Evolutionary conservation across 768 basidiomycete genomes (phyloP).

Genomic region (Suillus lakei): DNA sequence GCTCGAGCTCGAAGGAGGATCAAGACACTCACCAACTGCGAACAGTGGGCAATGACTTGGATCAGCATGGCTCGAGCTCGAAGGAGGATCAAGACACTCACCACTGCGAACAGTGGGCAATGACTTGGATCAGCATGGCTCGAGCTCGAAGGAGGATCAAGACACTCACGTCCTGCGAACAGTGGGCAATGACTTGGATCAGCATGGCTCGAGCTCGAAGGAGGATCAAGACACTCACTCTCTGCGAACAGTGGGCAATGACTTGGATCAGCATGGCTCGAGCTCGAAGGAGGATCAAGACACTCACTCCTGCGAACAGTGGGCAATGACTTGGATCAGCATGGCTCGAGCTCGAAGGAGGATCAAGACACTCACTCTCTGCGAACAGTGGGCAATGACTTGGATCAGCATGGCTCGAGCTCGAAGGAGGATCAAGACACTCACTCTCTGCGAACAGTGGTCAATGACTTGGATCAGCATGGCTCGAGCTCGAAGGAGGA

Average conservation of each 20-base stretch:
- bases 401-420: background rate
- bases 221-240: background rate
- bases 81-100: too few relatives aligned
- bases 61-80: too few relatives aligned
- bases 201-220: background rate
- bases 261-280: background rate
- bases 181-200: background rate
- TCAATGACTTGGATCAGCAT: background rate
- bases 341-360: background rate
- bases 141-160: too few relatives aligned
- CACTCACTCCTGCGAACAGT: background rate
- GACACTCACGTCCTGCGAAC: background rate
- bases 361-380: too few relatives aligned
- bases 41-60: background rate
- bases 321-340: background rate
- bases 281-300: background rate
- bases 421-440: background rate
- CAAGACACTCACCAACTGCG: too few relatives aligned
- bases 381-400: too few relatives aligned
- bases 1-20: too few relatives aligned
- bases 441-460: background rate
- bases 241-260: background rate
- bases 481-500: background rate
- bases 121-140: too few relatives aligned
- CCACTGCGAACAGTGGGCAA: too few relatives aligned